Conservation (phyloP, 2,329 filamentous ascomycete species). For the Neoascochyta sp. region DNA sequence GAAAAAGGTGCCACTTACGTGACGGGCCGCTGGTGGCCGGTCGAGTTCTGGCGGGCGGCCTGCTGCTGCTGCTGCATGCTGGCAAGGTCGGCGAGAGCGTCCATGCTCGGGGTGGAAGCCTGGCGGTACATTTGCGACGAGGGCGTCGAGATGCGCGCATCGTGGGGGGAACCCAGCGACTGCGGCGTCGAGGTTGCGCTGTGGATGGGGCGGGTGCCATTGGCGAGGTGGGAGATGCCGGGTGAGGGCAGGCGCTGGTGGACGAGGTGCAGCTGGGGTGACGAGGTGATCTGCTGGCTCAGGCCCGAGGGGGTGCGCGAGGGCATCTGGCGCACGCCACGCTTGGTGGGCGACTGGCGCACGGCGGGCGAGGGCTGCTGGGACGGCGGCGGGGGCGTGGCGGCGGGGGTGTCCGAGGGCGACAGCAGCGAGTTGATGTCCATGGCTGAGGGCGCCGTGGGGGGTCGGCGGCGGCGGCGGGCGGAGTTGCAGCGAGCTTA, state of each 20-base stretch:
- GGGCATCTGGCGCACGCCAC: conserved; percentile 31
- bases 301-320: conserved; percentile 43
- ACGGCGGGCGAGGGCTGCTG: conserved; percentile 22
- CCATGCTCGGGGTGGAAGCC: conserved; percentile 47
- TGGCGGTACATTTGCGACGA: conserved; percentile 38
- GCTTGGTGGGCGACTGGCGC: conserved; percentile 29
- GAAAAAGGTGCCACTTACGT: no score
- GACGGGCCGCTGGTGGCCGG: conserved; percentile 33
- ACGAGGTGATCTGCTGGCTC: conserved; percentile 42
- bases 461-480: no score
- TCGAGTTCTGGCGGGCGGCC: conserved; percentile 36
- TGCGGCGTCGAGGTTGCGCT: conserved; percentile 33
- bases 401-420: conserved; percentile 44
- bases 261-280: conserved; percentile 34
- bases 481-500: conserved; percentile 1
- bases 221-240: conserved; percentile 23
- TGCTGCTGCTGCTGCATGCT: conserved; percentile 48
- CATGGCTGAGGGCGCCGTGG: conserved; percentile 29
- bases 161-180: conserved; percentile 27
- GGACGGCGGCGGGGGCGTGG: conserved; percentile 33
- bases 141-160: conserved; percentile 33
- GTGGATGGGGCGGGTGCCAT: conserved; percentile 30
- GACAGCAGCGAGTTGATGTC: conserved; percentile 50
- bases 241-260: conserved; percentile 35
- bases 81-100: conserved; percentile 47